Percentiles rank a stretch among this genome's conserved stretches.
phyloP scores from a whole-genome alignment of 495 filamentous ascomycete species.

The Chaetomidium leptoderma region DNA sequence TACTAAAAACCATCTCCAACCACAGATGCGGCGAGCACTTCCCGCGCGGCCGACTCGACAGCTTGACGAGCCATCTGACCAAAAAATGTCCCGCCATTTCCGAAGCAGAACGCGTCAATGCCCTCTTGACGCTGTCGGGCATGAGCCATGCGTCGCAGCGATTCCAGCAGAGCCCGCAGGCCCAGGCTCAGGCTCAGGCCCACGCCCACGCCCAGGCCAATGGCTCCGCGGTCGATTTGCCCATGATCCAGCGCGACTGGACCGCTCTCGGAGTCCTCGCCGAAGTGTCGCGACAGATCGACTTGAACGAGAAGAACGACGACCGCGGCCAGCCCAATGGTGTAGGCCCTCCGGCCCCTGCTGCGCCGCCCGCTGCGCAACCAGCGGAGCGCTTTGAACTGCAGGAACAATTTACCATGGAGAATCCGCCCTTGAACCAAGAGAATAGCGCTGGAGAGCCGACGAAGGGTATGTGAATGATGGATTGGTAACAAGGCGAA shows the following conservation, averaged over 20 bases:
- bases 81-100: conserved; percentile 76
- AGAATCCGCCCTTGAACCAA: conserved; percentile 41
- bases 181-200: conserved; percentile 23
- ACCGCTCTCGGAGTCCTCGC: conserved; percentile 75
- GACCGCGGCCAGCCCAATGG: conserved; percentile 29
- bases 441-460: conserved; percentile 34
- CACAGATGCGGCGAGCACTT: conserved; percentile 70
- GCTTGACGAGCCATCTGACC: conserved; percentile 67
- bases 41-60: conserved; percentile 79
- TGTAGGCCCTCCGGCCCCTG: background rate
- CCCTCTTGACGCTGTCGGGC: conserved; percentile 49
- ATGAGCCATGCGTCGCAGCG: conserved; percentile 32
- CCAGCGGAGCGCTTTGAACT: conserved; percentile 40
- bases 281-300: conserved; percentile 73
- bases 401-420: conserved; percentile 48
- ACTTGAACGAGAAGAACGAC: conserved; percentile 49
- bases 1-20: conserved; percentile 7
- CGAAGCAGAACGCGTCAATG: conserved; percentile 61
- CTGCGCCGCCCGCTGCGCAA: conserved; percentile 14
- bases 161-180: conserved; percentile 25
- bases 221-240: conserved; percentile 28
- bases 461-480: conserved; percentile 35
- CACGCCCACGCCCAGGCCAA: conserved; percentile 46
- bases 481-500: background rate
- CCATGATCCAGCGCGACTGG: conserved; percentile 45